Conservation (phyloP, 2,329 filamentous ascomycete genomes). For the Pseudogymnoascus sp. region DNA sequence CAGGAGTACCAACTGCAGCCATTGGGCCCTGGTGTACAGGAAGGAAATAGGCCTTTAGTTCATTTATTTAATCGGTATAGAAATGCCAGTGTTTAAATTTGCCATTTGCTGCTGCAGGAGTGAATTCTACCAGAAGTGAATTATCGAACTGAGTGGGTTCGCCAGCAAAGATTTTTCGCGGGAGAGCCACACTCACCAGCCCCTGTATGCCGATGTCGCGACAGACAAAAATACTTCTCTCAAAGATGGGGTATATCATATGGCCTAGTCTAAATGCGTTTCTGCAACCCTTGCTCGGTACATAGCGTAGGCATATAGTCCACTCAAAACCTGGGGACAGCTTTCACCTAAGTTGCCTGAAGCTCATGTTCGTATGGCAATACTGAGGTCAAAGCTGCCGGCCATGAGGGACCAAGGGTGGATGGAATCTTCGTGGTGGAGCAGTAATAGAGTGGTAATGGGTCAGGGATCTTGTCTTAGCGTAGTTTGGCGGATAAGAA, state of each 20-base stretch:
- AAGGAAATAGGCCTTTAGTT: neutral
- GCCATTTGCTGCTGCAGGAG: neutral
- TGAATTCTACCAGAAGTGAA: neutral
- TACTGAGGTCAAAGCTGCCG: neutral
- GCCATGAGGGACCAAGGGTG: neutral
- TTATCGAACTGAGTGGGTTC: neutral
- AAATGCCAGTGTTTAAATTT: neutral
- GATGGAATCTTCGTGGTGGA: neutral
- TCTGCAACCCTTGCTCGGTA: neutral
- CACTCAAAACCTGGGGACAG: neutral
- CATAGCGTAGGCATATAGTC: neutral
- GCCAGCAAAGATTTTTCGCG: neutral
- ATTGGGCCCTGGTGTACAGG: conserved; percentile 7
- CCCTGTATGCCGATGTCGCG: neutral
- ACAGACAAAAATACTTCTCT: neutral
- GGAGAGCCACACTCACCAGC: neutral
- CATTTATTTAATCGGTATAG: neutral
- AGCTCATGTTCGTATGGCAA: neutral
- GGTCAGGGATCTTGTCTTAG: neutral
- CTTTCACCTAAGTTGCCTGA: neutral
- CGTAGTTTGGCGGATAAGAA: neutral
- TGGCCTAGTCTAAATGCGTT: neutral
- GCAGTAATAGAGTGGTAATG: neutral
- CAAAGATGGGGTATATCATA: neutral
- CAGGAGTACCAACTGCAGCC: conserved; percentile 6